Evolutionary conservation across 2,329 filamentous ascomycete genomes (phyloP).

Genomic region (Bipolaris sorokiniana): DNA sequence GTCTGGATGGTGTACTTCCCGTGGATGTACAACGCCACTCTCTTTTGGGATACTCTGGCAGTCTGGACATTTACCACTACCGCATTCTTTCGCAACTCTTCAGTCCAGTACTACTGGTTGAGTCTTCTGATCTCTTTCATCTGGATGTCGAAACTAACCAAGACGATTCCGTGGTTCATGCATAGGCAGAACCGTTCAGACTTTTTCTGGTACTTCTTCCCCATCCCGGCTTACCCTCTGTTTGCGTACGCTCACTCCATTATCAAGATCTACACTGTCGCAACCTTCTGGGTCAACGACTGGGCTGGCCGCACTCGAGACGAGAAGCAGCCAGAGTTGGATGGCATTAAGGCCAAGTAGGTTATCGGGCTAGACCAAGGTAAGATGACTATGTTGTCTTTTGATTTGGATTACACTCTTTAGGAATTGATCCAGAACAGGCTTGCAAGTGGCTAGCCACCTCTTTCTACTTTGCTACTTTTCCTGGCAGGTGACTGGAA

Average conservation of each 20-base stretch:
- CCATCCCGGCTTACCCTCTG: constrained; percentile 10
- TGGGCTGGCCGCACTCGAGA: constrained; percentile 23
- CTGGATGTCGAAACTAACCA: constrained; percentile 30
- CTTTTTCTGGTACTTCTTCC: constrained; percentile 29
- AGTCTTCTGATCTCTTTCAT: constrained; percentile 15
- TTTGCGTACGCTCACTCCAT: constrained; percentile 30
- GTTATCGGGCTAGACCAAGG: not conserved
- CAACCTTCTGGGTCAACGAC: constrained; percentile 23
- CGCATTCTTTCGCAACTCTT: constrained; percentile 10
- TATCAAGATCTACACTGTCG: constrained; percentile 24
- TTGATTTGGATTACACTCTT: not conserved
- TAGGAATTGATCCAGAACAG: not conserved
- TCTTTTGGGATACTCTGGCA: constrained; percentile 29
- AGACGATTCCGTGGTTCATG: constrained; percentile 31
- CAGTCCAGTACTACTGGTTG: constrained; percentile 3
- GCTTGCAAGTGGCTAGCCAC: not conserved
- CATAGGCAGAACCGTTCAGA: constrained; percentile 13
- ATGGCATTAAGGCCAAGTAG: not conserved
- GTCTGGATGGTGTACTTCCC: constrained; percentile 33
- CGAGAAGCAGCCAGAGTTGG: not conserved
- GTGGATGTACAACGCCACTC: constrained; percentile 35
- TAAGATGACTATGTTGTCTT: not conserved
- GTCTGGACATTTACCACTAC: constrained; percentile 18
- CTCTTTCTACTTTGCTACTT: not conserved
- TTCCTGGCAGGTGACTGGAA: not conserved